phyloP scores from a whole-genome alignment of 176 grass and related monocot genomes.

The Phragmites australis region DNA sequence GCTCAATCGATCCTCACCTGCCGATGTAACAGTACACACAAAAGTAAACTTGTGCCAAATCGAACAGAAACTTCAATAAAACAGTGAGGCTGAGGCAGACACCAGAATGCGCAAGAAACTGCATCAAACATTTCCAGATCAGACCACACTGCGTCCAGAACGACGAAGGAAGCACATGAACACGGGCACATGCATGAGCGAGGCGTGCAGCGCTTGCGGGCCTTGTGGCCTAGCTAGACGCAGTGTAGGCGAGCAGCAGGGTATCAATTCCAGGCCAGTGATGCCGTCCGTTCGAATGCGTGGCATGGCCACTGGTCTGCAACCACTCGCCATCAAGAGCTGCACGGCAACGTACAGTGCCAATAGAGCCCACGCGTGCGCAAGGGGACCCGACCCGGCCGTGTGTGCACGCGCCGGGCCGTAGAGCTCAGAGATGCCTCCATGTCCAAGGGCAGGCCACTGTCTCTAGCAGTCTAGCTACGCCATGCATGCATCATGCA shows the following conservation, averaged over 20 bases:
- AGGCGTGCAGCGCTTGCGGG: neutral
- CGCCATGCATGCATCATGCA: conserved; percentile 7
- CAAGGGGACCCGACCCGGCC: neutral
- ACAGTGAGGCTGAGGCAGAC: neutral
- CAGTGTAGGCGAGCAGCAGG: neutral
- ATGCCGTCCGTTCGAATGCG: conserved; percentile 8
- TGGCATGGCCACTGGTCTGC: conserved; percentile 17
- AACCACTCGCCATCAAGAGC: neutral
- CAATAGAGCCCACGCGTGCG: conserved; percentile 33
- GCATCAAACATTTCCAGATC: neutral
- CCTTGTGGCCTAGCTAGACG: neutral
- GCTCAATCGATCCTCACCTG: neutral
- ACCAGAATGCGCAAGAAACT: neutral
- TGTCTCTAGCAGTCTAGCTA: conserved; percentile 16
- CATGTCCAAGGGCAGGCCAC: conserved; percentile 27
- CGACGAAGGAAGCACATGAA: neutral
- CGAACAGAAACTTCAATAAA: neutral
- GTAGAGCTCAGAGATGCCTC: neutral
- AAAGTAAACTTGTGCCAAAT: neutral
- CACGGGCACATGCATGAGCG: neutral
- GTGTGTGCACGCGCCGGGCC: conserved; percentile 38
- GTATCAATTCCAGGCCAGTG: conserved; percentile 1
- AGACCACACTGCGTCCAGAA: neutral
- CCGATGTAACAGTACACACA: neutral
- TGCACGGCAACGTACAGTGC: conserved; percentile 1